phyloP scores from a whole-genome alignment of 208 protist species.

The Leishmania major region DNA sequence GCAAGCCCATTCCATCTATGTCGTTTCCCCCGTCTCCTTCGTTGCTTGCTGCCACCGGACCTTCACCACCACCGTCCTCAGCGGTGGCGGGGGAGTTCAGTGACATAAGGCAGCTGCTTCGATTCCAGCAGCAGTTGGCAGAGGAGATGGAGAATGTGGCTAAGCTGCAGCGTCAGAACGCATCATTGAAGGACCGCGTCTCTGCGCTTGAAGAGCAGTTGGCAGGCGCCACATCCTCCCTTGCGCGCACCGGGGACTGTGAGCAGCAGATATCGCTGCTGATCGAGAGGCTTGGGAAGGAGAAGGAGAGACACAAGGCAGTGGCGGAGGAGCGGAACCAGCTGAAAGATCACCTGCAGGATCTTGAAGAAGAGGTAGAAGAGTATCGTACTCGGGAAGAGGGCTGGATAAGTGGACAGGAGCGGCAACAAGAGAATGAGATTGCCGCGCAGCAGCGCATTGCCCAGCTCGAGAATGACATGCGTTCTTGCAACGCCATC shows the following conservation, averaged over 20 bases:
- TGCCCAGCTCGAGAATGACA: slow-evolving; percentile 35
- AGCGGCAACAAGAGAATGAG: slow-evolving; percentile 24
- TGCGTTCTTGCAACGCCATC: slow-evolving; percentile 17
- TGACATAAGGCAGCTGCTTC: slow-evolving; percentile 48
- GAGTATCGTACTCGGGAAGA: slow-evolving; percentile 45
- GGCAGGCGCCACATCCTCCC: slow-evolving; percentile 15
- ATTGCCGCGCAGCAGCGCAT: slow-evolving; percentile 41
- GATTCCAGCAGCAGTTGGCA: slow-evolving; percentile 66
- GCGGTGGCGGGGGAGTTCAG: not conserved
- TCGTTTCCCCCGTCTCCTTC: not conserved
- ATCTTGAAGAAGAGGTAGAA: slow-evolving; percentile 46
- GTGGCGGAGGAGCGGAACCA: slow-evolving; percentile 30
- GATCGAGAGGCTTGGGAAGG: slow-evolving; percentile 52
- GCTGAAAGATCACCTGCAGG: slow-evolving; percentile 42
- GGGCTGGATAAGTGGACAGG: slow-evolving; percentile 25
- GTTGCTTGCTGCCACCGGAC: not conserved
- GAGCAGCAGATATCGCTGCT: slow-evolving; percentile 54
- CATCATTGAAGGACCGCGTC: slow-evolving; percentile 24
- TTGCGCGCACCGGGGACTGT: slow-evolving; percentile 15
- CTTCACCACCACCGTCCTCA: not conserved
- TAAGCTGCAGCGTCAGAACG: slow-evolving; percentile 41
- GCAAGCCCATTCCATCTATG: not conserved
- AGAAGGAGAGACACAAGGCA: slow-evolving; percentile 52
- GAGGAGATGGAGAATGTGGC: slow-evolving; percentile 62
- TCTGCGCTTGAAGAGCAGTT: slow-evolving; percentile 35